phyloP scores from a whole-genome alignment of 257 asterid genomes.

The Rubia yunnanensis region DNA sequence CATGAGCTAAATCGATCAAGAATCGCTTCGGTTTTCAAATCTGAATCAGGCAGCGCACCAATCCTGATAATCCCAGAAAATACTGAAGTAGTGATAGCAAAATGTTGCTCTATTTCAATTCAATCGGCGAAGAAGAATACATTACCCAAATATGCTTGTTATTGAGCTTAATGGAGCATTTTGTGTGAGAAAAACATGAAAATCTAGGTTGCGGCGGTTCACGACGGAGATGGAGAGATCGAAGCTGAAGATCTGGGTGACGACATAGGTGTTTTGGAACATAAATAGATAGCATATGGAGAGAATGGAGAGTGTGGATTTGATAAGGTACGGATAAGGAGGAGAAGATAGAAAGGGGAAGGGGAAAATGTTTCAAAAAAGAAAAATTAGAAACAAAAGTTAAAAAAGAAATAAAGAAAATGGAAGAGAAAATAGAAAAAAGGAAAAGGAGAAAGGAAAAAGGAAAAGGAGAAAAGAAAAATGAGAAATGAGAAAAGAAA shows the following conservation, averaged over 20 bases:
- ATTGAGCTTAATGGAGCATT: constrained; percentile 57
- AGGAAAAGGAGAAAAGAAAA: too few species aligned
- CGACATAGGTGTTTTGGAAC: constrained; percentile 43
- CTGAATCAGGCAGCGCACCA: constrained; percentile 55
- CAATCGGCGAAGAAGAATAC: constrained; percentile 62
- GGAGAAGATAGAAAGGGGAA: too few species aligned
- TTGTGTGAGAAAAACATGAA: constrained; percentile 33
- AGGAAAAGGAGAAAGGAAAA: too few species aligned
- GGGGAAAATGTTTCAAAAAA: too few species aligned
- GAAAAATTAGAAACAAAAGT: too few species aligned
- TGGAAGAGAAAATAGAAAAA: too few species aligned
- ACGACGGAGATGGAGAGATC: constrained; percentile 50
- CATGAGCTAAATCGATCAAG: constrained; percentile 72
- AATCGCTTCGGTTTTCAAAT: constrained; percentile 29
- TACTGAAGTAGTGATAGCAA: constrained; percentile 36
- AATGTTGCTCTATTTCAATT: constrained; percentile 30
- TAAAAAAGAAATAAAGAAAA: too few species aligned
- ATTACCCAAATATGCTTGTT: constrained; percentile 77
- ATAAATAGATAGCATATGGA: constrained; percentile 62
- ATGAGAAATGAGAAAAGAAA: too few species aligned
- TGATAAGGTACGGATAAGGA: constrained; percentile 66
- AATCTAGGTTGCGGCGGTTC: constrained; percentile 39
- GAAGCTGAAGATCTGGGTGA: constrained; percentile 46
- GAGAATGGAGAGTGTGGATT: constrained; percentile 50
- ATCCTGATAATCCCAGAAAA: constrained; percentile 69